A percentile compares a stretch with the other conserved stretches of the same genome.
These are phyloP conservation scores for Penicillium concentricum DNA, from an alignment of 2,329 filamentous ascomycete species.

Conservation along the genomic window DNA sequence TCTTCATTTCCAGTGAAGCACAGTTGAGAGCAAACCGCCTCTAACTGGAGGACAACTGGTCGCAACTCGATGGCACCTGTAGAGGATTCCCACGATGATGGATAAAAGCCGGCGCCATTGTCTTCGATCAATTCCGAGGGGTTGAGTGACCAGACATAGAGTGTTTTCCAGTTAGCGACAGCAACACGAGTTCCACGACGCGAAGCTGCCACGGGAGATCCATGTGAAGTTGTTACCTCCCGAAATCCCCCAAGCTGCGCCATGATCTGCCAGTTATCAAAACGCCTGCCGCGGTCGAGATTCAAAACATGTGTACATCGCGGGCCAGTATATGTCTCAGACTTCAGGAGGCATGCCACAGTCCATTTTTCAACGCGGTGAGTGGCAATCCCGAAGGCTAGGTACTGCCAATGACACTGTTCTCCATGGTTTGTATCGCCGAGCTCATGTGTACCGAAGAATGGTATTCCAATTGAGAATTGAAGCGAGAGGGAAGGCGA, in stretches of 20 bases:
- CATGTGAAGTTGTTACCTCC: constrained; percentile 36
- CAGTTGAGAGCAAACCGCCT: constrained; percentile 41
- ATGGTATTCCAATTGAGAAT: constrained; percentile 42
- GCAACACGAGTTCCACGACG: constrained; percentile 39
- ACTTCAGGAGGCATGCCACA: constrained; percentile 40
- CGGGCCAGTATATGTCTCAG: constrained; percentile 29
- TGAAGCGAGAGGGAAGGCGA: constrained; percentile 25
- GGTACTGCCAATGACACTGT: constrained; percentile 41
- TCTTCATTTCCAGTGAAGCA: constrained; percentile 37
- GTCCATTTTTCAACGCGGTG: constrained; percentile 35
- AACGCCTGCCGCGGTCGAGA: constrained; percentile 41
- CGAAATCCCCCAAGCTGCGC: constrained; percentile 39
- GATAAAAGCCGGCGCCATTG: constrained; percentile 34
- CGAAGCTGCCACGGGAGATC: constrained; percentile 40
- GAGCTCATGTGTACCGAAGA: constrained; percentile 38
- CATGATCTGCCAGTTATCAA: constrained; percentile 37
- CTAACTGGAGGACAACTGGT: constrained; percentile 34
- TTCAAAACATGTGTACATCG: constrained; percentile 37
- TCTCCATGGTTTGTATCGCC: constrained; percentile 7
- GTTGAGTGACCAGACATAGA: constrained; percentile 43
- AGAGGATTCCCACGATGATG: constrained; percentile 24
- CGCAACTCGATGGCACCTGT: constrained; percentile 29
- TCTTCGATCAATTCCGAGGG: constrained; percentile 38
- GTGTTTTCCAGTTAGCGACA: constrained; percentile 42
- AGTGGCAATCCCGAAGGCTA: constrained; percentile 40